Percentiles rank a stretch among this genome's conserved stretches.
Evolutionary conservation across 1,284 basidiomycete species (phyloP).

Genomic region (Malassezia dermatis): DNA sequence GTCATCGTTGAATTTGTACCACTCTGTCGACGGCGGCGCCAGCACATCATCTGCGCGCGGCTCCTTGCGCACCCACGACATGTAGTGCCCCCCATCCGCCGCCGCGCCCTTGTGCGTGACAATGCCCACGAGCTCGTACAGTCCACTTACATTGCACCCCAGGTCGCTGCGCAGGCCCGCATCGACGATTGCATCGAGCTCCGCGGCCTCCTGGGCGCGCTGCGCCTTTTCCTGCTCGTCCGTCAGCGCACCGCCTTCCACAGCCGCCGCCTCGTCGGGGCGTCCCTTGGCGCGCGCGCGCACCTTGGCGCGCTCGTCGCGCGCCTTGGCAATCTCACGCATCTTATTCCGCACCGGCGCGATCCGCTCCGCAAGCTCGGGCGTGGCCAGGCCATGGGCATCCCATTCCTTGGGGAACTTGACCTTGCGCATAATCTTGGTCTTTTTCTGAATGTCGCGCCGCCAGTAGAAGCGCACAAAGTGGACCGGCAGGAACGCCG

Average conservation of each 20-base stretch:
- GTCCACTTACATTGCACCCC: slow-evolving; percentile 62
- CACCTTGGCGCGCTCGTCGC: slow-evolving; percentile 71
- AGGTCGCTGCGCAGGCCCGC: slow-evolving; percentile 59
- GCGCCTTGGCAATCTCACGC: slow-evolving; percentile 69
- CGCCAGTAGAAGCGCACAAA: slow-evolving; percentile 96
- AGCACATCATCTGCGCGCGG: slow-evolving; percentile 10
- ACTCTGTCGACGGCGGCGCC: slow-evolving; percentile 28
- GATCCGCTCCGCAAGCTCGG: slow-evolving; percentile 65
- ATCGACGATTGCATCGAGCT: slow-evolving; percentile 54
- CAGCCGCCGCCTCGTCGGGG: slow-evolving; percentile 34
- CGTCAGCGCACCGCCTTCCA: slow-evolving; percentile 53
- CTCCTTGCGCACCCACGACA: slow-evolving; percentile 60
- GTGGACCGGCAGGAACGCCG: slow-evolving; percentile 69
- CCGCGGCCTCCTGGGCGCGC: slow-evolving; percentile 25
- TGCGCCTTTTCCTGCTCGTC: slow-evolving; percentile 59
- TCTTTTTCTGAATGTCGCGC: slow-evolving; percentile 67
- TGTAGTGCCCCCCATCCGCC: slow-evolving; percentile 87
- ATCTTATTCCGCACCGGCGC: slow-evolving; percentile 61
- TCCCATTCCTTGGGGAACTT: slow-evolving; percentile 83
- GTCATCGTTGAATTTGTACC: slow-evolving; percentile 47
- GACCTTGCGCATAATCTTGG: slow-evolving; percentile 65
- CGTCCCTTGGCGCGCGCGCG: slow-evolving; percentile 60
- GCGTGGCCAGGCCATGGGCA: slow-evolving; percentile 68
- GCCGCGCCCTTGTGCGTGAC: slow-evolving; percentile 93
- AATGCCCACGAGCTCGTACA: slow-evolving; percentile 83